Evolutionary conservation across 108 stramenopile species (phyloP).

Genomic region (Tribonema minus): DNA sequence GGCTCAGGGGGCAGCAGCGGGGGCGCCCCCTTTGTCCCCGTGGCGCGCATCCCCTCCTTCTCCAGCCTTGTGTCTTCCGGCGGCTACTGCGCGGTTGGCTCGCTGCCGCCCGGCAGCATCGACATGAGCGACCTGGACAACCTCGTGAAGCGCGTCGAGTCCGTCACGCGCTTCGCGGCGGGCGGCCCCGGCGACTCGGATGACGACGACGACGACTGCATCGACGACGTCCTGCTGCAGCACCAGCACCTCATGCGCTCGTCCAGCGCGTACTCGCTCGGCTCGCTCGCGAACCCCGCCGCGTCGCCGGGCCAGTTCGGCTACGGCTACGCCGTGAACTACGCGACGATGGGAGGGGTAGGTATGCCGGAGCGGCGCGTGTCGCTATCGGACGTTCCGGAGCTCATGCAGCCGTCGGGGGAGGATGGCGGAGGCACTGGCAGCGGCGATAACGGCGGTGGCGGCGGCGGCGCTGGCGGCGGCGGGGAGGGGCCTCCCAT

Average conservation of each 20-base stretch:
- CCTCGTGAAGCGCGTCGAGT: constrained; percentile 34
- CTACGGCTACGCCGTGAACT: neutral
- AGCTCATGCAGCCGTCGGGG: neutral
- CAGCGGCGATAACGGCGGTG: neutral
- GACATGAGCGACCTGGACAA: constrained; percentile 39
- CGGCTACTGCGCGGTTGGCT: neutral
- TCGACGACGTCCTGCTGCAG: constrained; percentile 19
- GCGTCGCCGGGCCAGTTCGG: neutral
- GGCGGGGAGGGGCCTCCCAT: neutral
- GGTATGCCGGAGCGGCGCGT: neutral
- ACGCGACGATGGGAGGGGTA: neutral
- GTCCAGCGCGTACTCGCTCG: constrained; percentile 13
- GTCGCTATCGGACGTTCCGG: neutral
- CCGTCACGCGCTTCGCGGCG: constrained; percentile 10
- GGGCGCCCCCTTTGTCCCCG: neutral
- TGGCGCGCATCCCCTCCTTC: constrained; percentile 3
- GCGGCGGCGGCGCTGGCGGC: neutral
- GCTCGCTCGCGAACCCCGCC: neutral
- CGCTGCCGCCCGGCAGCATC: constrained; percentile 8
- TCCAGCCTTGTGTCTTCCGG: neutral
- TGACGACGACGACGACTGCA: constrained; percentile 23
- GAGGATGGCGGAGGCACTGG: neutral
- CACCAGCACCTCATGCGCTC: constrained; percentile 15
- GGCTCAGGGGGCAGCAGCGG: neutral
- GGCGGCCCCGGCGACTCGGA: no score